Percentiles rank a stretch among this genome's conserved stretches.
Evolutionary conservation across 352 stramenopile species (phyloP).

Genomic region (Phytophthora sojae): DNA sequence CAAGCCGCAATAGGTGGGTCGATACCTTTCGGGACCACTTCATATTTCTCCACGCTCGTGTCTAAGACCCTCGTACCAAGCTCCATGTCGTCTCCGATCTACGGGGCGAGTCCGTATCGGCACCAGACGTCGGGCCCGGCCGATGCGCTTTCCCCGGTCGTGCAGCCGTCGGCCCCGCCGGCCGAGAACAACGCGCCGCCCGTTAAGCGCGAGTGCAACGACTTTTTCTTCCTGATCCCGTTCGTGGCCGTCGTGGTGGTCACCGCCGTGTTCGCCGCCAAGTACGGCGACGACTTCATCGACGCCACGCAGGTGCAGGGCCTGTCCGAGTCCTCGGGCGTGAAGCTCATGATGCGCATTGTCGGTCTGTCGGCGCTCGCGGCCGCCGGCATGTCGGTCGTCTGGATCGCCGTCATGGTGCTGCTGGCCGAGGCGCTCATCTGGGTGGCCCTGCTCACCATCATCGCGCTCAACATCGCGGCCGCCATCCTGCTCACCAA

Average conservation of each 20-base stretch:
- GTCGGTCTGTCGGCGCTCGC: constrained; percentile 59
- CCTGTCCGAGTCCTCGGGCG: constrained; percentile 47
- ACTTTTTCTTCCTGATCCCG: constrained; percentile 77
- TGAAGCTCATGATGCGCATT: constrained; percentile 68
- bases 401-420: constrained; percentile 85
- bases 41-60: background rate
- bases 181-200: constrained; percentile 11
- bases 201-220: constrained; percentile 68
- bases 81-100: constrained; percentile 32
- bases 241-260: constrained; percentile 65
- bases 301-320: constrained; percentile 52
- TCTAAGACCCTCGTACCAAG: background rate
- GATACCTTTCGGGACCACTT: background rate
- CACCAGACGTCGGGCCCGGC: constrained; percentile 19
- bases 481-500: constrained; percentile 76
- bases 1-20: background rate
- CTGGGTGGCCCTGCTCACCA: constrained; percentile 40
- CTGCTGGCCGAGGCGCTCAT: constrained; percentile 74
- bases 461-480: constrained; percentile 52
- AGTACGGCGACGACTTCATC: constrained; percentile 74
- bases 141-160: constrained; percentile 16
- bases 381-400: constrained; percentile 66
- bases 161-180: constrained; percentile 18
- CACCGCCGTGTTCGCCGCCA: constrained; percentile 57
- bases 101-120: constrained; percentile 29